phyloP scores from a whole-genome alignment of 116 monocot species.

The Thalassia testudinum region DNA sequence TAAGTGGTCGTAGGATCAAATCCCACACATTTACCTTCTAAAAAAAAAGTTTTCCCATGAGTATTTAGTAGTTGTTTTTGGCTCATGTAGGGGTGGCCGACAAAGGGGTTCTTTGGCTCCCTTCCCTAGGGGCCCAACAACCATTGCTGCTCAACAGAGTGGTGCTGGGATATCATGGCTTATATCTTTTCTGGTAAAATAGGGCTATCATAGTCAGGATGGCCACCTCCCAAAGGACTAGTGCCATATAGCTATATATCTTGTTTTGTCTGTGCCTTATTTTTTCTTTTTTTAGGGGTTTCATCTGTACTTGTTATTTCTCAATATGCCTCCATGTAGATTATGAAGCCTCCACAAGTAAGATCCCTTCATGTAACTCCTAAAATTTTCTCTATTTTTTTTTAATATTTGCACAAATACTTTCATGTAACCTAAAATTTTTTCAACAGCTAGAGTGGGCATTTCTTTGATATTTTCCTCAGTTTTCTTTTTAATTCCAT shows the following conservation, averaged over 20 bases:
- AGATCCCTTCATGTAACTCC: neutral
- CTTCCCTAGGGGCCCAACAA: slow-evolving; percentile 80
- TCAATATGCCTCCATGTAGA: slow-evolving; percentile 89
- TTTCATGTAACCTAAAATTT: too few relatives aligned
- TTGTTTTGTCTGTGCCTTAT: slow-evolving; percentile 82
- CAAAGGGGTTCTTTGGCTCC: slow-evolving; percentile 99
- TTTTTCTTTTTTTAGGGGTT: too few relatives aligned
- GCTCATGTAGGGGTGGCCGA: slow-evolving; percentile 59
- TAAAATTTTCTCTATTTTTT: too few relatives aligned
- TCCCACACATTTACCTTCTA: too few relatives aligned
- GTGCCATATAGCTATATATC: slow-evolving; percentile 79
- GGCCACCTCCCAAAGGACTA: slow-evolving; percentile 94
- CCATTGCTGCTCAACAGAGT: slow-evolving; percentile 93
- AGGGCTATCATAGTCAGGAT: slow-evolving; percentile 32
- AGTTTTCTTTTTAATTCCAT: too few relatives aligned
- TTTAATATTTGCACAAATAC: too few relatives aligned
- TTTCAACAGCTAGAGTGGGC: too few relatives aligned
- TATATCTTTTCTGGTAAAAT: slow-evolving; percentile 71
- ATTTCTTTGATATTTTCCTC: too few relatives aligned
- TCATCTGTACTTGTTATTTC: slow-evolving; percentile 86
- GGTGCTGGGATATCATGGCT: slow-evolving; percentile 98
- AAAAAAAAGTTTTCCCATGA: too few relatives aligned
- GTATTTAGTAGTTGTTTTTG: too few relatives aligned
- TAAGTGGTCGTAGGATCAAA: too few relatives aligned
- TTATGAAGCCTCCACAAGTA: slow-evolving; percentile 99